A percentile compares a stretch with the other conserved stretches of the same genome.
phyloP scores from a whole-genome alignment of 495 filamentous ascomycete genomes.

The Chlorociboria aeruginascens region DNA sequence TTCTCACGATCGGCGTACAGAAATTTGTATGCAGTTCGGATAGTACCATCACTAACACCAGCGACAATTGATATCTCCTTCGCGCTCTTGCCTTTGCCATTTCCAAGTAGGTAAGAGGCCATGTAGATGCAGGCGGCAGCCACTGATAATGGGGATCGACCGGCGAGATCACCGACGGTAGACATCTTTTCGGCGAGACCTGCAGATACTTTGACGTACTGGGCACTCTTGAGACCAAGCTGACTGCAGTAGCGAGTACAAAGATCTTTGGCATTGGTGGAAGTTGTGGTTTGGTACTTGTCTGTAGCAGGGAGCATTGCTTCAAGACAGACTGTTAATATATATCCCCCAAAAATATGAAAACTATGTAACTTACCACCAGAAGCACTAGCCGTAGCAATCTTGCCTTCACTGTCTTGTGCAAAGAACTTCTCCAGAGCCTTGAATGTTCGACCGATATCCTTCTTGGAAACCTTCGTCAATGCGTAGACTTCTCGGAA shows the following conservation, averaged over 20 bases:
- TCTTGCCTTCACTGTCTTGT: constrained; percentile 41
- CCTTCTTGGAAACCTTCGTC: constrained; percentile 92
- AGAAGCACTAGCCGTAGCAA: constrained; percentile 32
- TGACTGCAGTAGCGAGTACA: constrained; percentile 81
- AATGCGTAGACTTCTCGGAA: constrained; percentile 87
- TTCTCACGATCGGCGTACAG: constrained; percentile 61
- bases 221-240: constrained; percentile 51
- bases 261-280: constrained; percentile 73
- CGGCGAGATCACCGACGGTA: constrained; percentile 65
- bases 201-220: constrained; percentile 59
- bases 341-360: constrained; percentile 1
- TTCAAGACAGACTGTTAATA: constrained; percentile 18
- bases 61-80: constrained; percentile 75
- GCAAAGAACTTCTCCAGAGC: constrained; percentile 75
- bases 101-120: constrained; percentile 61
- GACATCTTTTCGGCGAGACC: constrained; percentile 63
- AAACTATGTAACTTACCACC: constrained; percentile 29
- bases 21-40: constrained; percentile 86
- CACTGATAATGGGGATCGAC: constrained; percentile 86
- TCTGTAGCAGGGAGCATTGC: constrained; percentile 21
- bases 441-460: constrained; percentile 95
- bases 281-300: constrained; percentile 46
- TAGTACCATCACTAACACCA: constrained; percentile 90
- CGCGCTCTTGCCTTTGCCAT: constrained; percentile 55
- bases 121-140: constrained; percentile 96